Conservation (phyloP, 1,284 basidiomycete genomes). For the Boletus austroedulis region DNA sequence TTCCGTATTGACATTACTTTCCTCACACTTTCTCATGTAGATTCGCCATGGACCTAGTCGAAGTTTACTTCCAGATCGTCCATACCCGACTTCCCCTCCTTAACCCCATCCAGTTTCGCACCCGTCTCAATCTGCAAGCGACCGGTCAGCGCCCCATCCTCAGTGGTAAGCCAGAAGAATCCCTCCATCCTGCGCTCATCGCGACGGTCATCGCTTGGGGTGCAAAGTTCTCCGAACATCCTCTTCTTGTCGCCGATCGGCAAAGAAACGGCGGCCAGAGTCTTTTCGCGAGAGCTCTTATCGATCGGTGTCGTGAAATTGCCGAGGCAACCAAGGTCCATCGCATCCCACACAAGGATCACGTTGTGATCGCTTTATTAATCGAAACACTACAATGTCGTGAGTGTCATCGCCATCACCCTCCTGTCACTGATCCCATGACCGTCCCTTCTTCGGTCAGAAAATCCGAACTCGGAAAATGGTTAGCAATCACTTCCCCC, state of each 20-base stretch:
- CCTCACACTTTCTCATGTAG: constrained; percentile 41
- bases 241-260: constrained; percentile 75
- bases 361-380: constrained; percentile 73
- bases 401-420: constrained; percentile 43
- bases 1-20: constrained; percentile 18
- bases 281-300: constrained; percentile 71
- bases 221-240: constrained; percentile 87
- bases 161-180: constrained; percentile 31
- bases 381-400: constrained; percentile 80
- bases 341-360: constrained; percentile 74
- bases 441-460: constrained; percentile 39
- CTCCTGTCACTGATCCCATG: constrained; percentile 9
- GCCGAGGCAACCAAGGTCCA: constrained; percentile 84
- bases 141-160: constrained; percentile 29
- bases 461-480: constrained; percentile 63
- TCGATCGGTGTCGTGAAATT: constrained; percentile 77
- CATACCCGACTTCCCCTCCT: constrained; percentile 80
- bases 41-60: constrained; percentile 83
- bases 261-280: constrained; percentile 69
- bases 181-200: constrained; percentile 70
- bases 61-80: constrained; percentile 86
- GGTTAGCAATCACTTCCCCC: constrained; percentile 40
- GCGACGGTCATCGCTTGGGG: constrained; percentile 92
- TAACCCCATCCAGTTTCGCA: constrained; percentile 73
- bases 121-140: constrained; percentile 52